Conservation (phyloP, 2,329 filamentous ascomycete species). For the Neonectria faginata region DNA sequence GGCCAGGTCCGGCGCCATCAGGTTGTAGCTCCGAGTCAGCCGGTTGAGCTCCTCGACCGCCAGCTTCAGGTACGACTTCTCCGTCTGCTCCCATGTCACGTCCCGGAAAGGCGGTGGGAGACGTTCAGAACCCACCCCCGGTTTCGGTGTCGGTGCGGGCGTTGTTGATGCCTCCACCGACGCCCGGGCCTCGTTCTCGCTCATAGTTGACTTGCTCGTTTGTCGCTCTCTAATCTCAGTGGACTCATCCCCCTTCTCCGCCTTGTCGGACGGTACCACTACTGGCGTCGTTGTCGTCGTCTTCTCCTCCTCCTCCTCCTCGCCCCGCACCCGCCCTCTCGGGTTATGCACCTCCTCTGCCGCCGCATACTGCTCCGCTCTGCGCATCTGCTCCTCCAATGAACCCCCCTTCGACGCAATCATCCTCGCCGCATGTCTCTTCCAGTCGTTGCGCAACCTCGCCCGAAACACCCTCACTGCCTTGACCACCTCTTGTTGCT, state of each 20-base stretch:
- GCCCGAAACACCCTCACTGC: slow-evolving; percentile 77
- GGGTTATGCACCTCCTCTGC: slow-evolving; percentile 79
- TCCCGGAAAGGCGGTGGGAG: slow-evolving; percentile 78
- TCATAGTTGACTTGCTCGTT: background rate
- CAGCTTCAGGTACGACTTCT: slow-evolving; percentile 80
- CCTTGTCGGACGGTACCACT: slow-evolving; percentile 58
- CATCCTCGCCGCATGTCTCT: slow-evolving; percentile 80
- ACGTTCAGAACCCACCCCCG: slow-evolving; percentile 5
- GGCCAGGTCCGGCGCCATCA: slow-evolving; percentile 91
- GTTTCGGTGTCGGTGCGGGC: slow-evolving; percentile 10
- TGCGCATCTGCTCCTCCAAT: slow-evolving; percentile 76
- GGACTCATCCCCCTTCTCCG: slow-evolving; percentile 44
- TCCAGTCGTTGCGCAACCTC: slow-evolving; percentile 85
- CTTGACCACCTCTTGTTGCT: slow-evolving; percentile 88
- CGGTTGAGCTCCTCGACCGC: slow-evolving; percentile 82
- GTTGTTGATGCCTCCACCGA: slow-evolving; percentile 1
- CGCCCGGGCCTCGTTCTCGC: background rate
- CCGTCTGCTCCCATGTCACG: slow-evolving; percentile 76
- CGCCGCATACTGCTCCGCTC: slow-evolving; percentile 78
- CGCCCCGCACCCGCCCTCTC: slow-evolving; percentile 53
- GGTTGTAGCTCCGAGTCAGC: slow-evolving; percentile 88
- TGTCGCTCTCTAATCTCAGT: slow-evolving; percentile 43
- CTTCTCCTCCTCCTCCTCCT: slow-evolving; percentile 59
- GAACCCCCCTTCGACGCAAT: slow-evolving; percentile 83
- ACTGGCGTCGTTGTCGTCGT: slow-evolving; percentile 60